These are phyloP conservation scores for Alternaria triticina DNA, from an alignment of 2,329 filamentous ascomycete species.

Conservation along the genomic window DNA sequence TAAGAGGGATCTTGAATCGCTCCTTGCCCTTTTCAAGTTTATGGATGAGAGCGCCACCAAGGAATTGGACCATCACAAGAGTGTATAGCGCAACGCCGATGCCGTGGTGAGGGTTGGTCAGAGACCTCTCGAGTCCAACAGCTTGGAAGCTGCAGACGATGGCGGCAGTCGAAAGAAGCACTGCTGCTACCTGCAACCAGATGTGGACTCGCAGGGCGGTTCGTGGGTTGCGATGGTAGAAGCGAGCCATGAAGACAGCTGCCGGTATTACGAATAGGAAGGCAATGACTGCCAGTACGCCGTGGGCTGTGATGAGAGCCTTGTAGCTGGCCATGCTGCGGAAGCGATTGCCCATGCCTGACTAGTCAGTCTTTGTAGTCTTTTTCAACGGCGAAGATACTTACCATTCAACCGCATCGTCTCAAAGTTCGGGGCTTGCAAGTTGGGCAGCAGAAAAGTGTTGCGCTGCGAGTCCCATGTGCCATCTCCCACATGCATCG, in stretches of 20 bases:
- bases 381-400: background rate
- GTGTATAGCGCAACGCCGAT: constrained; percentile 82
- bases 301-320: constrained; percentile 72
- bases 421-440: constrained; percentile 77
- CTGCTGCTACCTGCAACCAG: constrained; percentile 73
- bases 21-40: constrained; percentile 60
- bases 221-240: constrained; percentile 68
- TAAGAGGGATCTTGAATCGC: constrained; percentile 62
- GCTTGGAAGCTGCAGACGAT: constrained; percentile 80
- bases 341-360: constrained; percentile 85
- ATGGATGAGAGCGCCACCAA: constrained; percentile 72
- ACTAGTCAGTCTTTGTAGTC: constrained; percentile 16
- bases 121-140: constrained; percentile 72
- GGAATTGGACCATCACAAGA: constrained; percentile 71
- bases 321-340: constrained; percentile 73
- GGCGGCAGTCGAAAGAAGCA: constrained; percentile 71
- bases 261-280: constrained; percentile 77
- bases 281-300: constrained; percentile 71
- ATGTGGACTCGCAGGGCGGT: constrained; percentile 73
- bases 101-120: constrained; percentile 84
- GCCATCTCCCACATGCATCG: constrained; percentile 79
- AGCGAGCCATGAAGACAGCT: constrained; percentile 76
- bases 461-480: constrained; percentile 83
- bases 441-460: constrained; percentile 77
- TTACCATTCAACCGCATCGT: constrained; percentile 86